Percentiles rank a stretch among this genome's conserved stretches.
Conservation (phyloP, 139 green algal genomes). For the Chlamydomonas sp. region DNA sequence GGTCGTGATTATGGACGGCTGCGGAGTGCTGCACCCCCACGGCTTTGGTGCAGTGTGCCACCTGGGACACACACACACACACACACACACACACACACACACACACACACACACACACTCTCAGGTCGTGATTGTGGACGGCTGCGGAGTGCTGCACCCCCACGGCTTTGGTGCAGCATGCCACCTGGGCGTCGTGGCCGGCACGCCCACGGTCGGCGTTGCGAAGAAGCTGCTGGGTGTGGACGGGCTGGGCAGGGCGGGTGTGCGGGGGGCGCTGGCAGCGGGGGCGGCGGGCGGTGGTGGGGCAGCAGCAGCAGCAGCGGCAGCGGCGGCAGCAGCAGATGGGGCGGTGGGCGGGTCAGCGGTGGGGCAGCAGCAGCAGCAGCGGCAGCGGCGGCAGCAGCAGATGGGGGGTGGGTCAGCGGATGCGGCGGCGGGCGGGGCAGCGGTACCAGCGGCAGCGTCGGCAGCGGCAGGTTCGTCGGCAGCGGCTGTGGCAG, state of each 20-base stretch:
- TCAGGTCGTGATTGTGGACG: constrained; percentile 61
- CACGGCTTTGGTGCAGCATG: constrained; percentile 48
- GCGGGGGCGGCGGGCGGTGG: neutral
- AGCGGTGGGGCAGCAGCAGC: neutral
- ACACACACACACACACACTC: neutral
- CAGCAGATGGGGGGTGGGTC: neutral
- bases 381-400: neutral
- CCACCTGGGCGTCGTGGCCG: constrained; percentile 51
- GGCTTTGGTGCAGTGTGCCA: no score
- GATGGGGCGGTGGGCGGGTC: neutral
- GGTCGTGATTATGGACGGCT: no score
- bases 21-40: no score
- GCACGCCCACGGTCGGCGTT: constrained; percentile 49
- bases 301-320: neutral
- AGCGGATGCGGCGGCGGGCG: no score
- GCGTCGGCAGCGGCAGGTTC: neutral
- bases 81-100: no score
- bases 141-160: constrained; percentile 55
- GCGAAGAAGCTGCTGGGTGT: constrained; percentile 30
- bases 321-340: neutral
- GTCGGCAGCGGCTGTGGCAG: neutral
- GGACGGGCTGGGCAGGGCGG: constrained; percentile 21
- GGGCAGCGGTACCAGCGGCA: no score
- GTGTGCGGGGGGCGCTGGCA: constrained; percentile 5
- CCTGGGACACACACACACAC: no score